Evolutionary conservation across 116 monocot genomes (phyloP).

Genomic region (Dioscorea cayenensis): DNA sequence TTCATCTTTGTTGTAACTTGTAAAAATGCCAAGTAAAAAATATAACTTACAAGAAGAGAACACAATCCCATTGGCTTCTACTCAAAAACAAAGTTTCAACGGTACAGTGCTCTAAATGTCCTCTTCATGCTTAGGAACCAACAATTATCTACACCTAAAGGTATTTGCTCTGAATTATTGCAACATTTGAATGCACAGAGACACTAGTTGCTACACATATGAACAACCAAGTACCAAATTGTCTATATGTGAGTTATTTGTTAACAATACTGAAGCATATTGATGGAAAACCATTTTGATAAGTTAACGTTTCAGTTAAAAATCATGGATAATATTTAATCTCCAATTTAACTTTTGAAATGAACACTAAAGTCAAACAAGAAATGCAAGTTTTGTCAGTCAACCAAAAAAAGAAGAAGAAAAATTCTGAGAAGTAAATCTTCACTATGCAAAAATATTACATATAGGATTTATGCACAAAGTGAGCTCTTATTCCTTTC

Average conservation of each 20-base stretch:
- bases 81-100: not conserved
- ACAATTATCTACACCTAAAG: not conserved
- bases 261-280: not conserved
- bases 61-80: not conserved
- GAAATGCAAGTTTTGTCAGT: not conserved
- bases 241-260: not conserved
- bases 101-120: not conserved
- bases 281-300: not conserved
- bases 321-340: not conserved
- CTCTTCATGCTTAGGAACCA: not conserved
- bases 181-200: not conserved
- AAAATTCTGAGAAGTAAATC: too few species aligned
- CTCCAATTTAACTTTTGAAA: not conserved
- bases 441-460: too few species aligned
- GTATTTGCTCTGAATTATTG: not conserved
- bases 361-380: not conserved
- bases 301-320: not conserved
- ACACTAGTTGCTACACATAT: not conserved
- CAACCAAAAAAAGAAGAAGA: not conserved
- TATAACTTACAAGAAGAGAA: not conserved
- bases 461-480: too few species aligned
- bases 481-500: too few species aligned
- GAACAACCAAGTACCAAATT: not conserved
- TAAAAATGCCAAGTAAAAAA: not conserved
- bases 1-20: too few species aligned